Percentiles rank a stretch among this genome's conserved stretches.
phyloP scores from a whole-genome alignment of 306 rosid genomes.

The Alnus rubra region DNA sequence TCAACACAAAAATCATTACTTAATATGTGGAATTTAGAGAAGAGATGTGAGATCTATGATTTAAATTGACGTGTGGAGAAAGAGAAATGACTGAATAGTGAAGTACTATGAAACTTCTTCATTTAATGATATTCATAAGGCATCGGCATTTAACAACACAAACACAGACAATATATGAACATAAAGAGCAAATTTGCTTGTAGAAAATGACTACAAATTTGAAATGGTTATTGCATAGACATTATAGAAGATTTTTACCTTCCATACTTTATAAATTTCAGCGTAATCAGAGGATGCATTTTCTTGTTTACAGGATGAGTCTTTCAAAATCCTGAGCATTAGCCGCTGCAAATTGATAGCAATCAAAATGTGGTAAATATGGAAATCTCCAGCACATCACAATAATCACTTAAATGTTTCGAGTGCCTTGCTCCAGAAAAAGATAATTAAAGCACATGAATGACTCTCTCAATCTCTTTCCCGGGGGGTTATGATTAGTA shows the following conservation, averaged over 20 bases:
- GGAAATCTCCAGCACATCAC: slow-evolving; percentile 21
- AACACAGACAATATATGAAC: background rate
- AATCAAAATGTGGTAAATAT: slow-evolving; percentile 7
- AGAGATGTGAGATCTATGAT: background rate
- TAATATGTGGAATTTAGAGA: background rate
- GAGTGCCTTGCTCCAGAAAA: slow-evolving; percentile 9
- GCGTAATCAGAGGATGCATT: slow-evolving; percentile 29
- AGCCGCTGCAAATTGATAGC: slow-evolving; percentile 57
- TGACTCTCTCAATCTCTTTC: background rate
- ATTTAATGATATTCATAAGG: background rate
- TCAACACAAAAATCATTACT: background rate
- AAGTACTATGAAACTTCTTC: background rate
- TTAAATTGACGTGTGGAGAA: background rate
- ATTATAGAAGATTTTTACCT: slow-evolving; percentile 45
- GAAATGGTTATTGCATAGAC: background rate
- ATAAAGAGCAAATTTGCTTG: background rate
- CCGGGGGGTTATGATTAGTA: background rate
- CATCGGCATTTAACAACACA: background rate
- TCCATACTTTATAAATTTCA: slow-evolving; percentile 46
- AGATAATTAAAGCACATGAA: background rate
- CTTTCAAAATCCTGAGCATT: slow-evolving; percentile 50
- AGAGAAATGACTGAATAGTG: background rate
- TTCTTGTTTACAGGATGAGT: slow-evolving; percentile 29
- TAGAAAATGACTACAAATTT: background rate
- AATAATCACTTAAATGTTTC: background rate